Conservation (phyloP, 2,329 filamentous ascomycete genomes). For the Chaetoscypha palmicola region DNA sequence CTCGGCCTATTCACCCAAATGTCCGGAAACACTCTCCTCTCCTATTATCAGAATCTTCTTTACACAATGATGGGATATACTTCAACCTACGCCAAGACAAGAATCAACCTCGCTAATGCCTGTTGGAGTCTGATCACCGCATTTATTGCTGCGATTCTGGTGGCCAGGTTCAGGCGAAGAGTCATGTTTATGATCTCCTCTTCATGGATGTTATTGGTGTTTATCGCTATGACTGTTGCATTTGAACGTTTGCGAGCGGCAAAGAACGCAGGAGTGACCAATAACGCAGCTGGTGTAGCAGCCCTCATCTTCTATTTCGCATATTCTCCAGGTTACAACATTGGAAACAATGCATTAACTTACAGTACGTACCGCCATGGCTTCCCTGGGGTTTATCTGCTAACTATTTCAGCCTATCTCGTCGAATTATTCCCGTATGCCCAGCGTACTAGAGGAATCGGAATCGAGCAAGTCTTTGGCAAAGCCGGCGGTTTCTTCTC, state of each 20-base stretch:
- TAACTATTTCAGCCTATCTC: conserved; percentile 37
- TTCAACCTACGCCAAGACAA: conserved; percentile 35
- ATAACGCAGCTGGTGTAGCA: conserved; percentile 20
- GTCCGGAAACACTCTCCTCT: conserved; percentile 40
- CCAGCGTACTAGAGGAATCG: conserved; percentile 51
- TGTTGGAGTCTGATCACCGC: conserved; percentile 40
- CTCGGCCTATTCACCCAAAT: conserved; percentile 48
- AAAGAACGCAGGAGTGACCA: conserved; percentile 25
- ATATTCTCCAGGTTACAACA: conserved; percentile 54
- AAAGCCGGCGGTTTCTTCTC: conserved; percentile 42
- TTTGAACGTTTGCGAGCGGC: conserved; percentile 35
- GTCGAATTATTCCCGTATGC: conserved; percentile 52
- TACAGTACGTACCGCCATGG: conserved; percentile 41
- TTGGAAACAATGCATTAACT: conserved; percentile 58
- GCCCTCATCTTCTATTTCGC: conserved; percentile 53
- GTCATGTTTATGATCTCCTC: conserved; percentile 48
- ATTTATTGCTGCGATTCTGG: conserved; percentile 35
- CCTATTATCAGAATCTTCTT: conserved; percentile 42
- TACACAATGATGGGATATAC: conserved; percentile 41
- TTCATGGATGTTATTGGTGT: conserved; percentile 44
- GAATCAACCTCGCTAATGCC: conserved; percentile 39
- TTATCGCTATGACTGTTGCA: conserved; percentile 48
- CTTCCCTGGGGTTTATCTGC: background rate
- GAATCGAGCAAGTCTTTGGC: conserved; percentile 30
- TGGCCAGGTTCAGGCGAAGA: conserved; percentile 38